Conservation (phyloP, 1,139 yeast species). For the Pichia sp. region DNA sequence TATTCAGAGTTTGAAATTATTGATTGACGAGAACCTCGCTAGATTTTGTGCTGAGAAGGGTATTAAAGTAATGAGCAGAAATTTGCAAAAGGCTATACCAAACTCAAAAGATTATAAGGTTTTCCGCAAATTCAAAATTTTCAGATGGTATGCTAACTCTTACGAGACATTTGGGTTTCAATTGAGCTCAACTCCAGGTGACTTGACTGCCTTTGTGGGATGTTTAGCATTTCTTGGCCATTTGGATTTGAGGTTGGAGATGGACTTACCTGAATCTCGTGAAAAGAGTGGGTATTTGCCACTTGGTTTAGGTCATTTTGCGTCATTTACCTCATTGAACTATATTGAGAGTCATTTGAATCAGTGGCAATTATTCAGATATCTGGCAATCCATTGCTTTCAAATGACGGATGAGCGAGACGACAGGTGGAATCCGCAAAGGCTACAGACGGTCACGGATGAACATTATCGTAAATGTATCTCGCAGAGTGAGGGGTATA, state of each 20-base stretch:
- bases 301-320: constrained; percentile 26
- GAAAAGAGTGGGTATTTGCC: constrained; percentile 9
- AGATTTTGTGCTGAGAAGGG: constrained; percentile 17
- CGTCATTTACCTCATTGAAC: constrained; percentile 22
- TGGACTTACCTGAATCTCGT: background rate
- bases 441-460: constrained; percentile 9
- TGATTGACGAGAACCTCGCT: constrained; percentile 25
- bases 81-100: constrained; percentile 1
- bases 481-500: constrained; percentile 12
- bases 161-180: constrained; percentile 30
- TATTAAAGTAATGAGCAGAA: constrained; percentile 19
- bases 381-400: constrained; percentile 10
- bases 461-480: constrained; percentile 9
- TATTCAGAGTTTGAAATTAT: constrained; percentile 17
- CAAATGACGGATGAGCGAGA: constrained; percentile 2
- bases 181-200: constrained; percentile 22
- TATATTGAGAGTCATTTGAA: constrained; percentile 29
- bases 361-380: constrained; percentile 27
- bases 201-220: constrained; percentile 26
- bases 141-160: constrained; percentile 26
- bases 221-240: constrained; percentile 25
- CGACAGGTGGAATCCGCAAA: constrained; percentile 8
- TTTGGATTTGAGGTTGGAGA: constrained; percentile 7
- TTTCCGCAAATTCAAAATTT: constrained; percentile 20
- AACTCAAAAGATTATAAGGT: constrained; percentile 18